Evolutionary conservation across 2,329 filamentous ascomycete species (phyloP), one percentile per base, ranked within the genome.

Genomic region (Reticulascus tulasneorum): DNA sequence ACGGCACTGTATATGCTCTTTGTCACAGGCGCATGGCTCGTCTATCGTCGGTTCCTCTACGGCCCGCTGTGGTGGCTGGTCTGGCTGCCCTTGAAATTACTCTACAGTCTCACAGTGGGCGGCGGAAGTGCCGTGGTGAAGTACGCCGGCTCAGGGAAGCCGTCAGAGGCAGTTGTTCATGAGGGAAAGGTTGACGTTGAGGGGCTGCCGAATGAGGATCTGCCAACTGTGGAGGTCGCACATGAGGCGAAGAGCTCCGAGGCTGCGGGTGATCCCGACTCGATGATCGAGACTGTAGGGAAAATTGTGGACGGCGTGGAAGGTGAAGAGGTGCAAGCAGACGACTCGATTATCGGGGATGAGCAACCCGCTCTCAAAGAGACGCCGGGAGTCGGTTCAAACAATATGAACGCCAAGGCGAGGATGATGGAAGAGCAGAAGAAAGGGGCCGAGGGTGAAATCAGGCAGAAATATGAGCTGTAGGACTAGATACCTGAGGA

Each of bases 51-150:
- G 28, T 69, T 91, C 25, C 55, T 98, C 7, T 98, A 94, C 65
- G 91, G 93, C 0, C 93, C 93, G 2, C 62, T 87, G 38, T 94
- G 86, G 82, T 93, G 88, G 86, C 69, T 97, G 16, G 62, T 96
- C 17, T 91, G 86, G 77, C 67, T 93, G 38, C 91, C 91, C 2
- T 50, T 91, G n/a, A 80, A 81, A 50, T 58, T 86, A 15, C 45
- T 82, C 9, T 82, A 82, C 51, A 79, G 75, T 19, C 58, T 77
- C 34, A 58, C 75, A 11, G 67, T 81, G 40, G 69, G 71, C 12
- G 63, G 81, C 4, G 60, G 84, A 16, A 68, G 69, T 21, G 69
- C 64, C 2, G 60, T 81, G 11, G 68, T 75, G 50, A 52, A 31
- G 48, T 50, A 38, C 10, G 51, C 47, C 5, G 40, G 44, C 31